Conservation (phyloP, 2,329 filamentous ascomycete species). For the Beauveria asiatica region DNA sequence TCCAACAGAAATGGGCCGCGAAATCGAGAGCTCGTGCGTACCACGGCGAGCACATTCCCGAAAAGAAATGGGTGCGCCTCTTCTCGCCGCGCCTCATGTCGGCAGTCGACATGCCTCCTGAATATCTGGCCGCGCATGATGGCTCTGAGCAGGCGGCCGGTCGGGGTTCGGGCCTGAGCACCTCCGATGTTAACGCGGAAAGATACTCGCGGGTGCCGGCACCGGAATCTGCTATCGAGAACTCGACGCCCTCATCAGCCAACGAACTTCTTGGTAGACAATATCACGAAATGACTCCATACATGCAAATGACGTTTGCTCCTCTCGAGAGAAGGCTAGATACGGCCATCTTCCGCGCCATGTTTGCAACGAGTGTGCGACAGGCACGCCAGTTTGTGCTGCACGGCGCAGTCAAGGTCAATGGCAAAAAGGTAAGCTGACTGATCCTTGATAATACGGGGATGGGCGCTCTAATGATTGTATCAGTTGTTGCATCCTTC, state of each 20-base stretch:
- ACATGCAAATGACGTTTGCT: constrained; percentile 93
- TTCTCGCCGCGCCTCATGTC: constrained; percentile 75
- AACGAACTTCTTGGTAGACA: constrained; percentile 26
- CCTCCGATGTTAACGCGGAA: constrained; percentile 24
- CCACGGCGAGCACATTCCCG: constrained; percentile 89
- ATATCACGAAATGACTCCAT: constrained; percentile 57
- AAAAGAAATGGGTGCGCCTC: constrained; percentile 90
- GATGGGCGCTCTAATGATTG: background rate
- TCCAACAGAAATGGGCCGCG: constrained; percentile 96
- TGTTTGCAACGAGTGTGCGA: constrained; percentile 88
- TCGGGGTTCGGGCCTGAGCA: constrained; percentile 62
- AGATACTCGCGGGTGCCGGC: constrained; percentile 24
- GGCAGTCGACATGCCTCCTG: constrained; percentile 76
- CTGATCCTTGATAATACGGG: too few relatives aligned
- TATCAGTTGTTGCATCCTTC: constrained; percentile 79
- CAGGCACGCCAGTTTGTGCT: constrained; percentile 93
- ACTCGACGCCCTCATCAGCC: constrained; percentile 22
- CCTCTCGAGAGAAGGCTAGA: constrained; percentile 86
- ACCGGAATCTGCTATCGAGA: constrained; percentile 13
- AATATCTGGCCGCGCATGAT: constrained; percentile 70
- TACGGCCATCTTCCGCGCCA: constrained; percentile 83
- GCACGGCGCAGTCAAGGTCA: constrained; percentile 89
- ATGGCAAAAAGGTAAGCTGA: constrained; percentile 76
- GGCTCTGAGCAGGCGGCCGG: constrained; percentile 78
- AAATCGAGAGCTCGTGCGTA: constrained; percentile 80